Base-by-base conservation (phyloP, 768 basidiomycete species). In the Russula brevipes region DNA sequence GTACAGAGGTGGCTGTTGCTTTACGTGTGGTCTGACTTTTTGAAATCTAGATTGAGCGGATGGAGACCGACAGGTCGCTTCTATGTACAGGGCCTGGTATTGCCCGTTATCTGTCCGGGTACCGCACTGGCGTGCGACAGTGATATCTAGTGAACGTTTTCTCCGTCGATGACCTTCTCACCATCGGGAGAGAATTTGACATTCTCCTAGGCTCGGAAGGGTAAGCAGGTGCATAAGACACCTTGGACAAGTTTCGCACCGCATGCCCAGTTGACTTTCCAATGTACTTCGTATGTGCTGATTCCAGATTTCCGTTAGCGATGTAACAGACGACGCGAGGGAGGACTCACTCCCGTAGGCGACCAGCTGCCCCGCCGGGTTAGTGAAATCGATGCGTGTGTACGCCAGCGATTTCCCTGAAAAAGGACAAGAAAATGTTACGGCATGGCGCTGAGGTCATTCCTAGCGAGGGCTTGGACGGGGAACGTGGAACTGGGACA, bases 241-340 rank as follows among this genome's bases (percentile, higher is more conserved):
- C 8, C 16, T 5, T 50, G n/a, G 24, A 33, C 33, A 51, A 16
- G 39, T 36, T 10, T 60, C 73, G 58, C 61, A 82, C 81, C 64
- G 75, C 68, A 54, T 79, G 77, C 9, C 75, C 76, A 2, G 73
- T 72, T 10, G 88, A 89, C 71, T 82, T 89, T 14, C 89, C 90
- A 60, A 93, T 77, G 66, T 90, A 93, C 72, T 94, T 94, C 8
- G 91, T 94, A 69, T 93, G 91, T 63, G 86, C 91, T 93, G 62
- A 1, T 54, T 24, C 44, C 30, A 55, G 59, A 41, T 65, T 44
- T 46, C n/a, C 66, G 38, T 61, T 44, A 58, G 53, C 60, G 45
- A 44, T 24, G 33, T 46, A 10, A 59, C 19, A 24, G 46, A 36
- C 17, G 3, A 42, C 30, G 19, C 39, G 39, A 38, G 61, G 14